Evolutionary conservation across 2,329 filamentous ascomycete species (phyloP).

Genomic region (Colletotrichum eleusines): DNA sequence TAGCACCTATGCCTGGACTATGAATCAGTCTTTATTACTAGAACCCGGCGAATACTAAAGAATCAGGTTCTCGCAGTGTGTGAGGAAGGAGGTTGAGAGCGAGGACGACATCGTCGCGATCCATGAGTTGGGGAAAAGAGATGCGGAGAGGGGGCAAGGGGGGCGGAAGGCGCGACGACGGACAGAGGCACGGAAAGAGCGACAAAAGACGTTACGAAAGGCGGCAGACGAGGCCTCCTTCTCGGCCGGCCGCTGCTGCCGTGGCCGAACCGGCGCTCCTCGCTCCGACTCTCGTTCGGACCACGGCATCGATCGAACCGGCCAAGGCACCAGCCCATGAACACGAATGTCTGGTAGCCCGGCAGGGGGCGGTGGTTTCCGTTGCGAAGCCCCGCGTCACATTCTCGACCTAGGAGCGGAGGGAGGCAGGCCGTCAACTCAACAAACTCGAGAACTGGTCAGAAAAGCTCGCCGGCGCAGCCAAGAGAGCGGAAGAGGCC

Average conservation of each 20-base stretch:
- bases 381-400: neutral
- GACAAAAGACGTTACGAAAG: no score
- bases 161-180: no score
- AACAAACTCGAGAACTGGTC: conserved; percentile 9
- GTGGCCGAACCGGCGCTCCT: neutral
- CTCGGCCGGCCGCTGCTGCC: neutral
- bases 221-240: no score
- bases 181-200: no score
- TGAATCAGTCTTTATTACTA: no score
- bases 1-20: no score
- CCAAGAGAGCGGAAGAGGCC: conserved; percentile 11
- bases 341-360: neutral
- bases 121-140: no score
- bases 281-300: neutral
- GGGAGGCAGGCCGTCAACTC: conserved; percentile 1
- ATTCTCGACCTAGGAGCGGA: neutral
- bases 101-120: no score
- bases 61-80: no score
- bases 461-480: conserved; percentile 5
- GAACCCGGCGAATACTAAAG: no score
- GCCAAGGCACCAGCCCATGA: neutral
- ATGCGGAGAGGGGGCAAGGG: no score
- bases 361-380: neutral
- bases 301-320: conserved; percentile 3
- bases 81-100: no score